phyloP scores from a whole-genome alignment of 2,329 filamentous ascomycete species.

The Pleochaeta shiraiana region DNA sequence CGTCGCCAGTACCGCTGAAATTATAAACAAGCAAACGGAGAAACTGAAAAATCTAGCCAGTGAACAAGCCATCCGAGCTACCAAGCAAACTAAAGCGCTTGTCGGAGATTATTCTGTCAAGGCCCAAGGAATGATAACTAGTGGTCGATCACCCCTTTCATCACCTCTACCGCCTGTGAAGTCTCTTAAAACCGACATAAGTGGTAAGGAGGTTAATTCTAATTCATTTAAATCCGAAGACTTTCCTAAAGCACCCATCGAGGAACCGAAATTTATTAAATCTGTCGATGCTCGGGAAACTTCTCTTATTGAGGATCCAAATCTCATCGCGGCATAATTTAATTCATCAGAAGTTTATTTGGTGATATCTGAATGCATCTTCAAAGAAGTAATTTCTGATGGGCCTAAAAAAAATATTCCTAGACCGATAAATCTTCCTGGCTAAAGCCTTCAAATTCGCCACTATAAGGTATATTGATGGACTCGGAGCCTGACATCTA shows the following conservation, averaged over 20 bases:
- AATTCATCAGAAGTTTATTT: background rate
- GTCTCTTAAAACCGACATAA: constrained; percentile 11
- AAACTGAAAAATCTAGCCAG: constrained; percentile 38
- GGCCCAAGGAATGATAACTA: constrained; percentile 40
- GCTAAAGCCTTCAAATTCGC: too few relatives aligned
- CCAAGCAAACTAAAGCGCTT: constrained; percentile 43
- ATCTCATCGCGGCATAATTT: background rate
- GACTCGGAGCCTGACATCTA: too few relatives aligned
- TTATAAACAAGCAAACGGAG: constrained; percentile 38
- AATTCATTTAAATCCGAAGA: constrained; percentile 17
- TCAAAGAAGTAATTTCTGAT: too few relatives aligned
- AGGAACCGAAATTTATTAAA: background rate
- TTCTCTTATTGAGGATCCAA: background rate
- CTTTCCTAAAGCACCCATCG: constrained; percentile 10
- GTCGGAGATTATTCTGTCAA: constrained; percentile 45
- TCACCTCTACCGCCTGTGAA: constrained; percentile 13
- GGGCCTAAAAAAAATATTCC: too few relatives aligned
- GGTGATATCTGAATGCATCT: too few relatives aligned
- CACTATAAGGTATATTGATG: too few relatives aligned
- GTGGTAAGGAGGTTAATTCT: constrained; percentile 16
- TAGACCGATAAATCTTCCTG: too few relatives aligned
- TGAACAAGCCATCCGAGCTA: constrained; percentile 41
- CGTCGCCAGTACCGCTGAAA: constrained; percentile 32
- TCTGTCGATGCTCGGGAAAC: background rate
- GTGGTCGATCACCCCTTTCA: constrained; percentile 17